Conservation (phyloP, 2,329 filamentous ascomycete genomes). For the Colletotrichum sp. region DNA sequence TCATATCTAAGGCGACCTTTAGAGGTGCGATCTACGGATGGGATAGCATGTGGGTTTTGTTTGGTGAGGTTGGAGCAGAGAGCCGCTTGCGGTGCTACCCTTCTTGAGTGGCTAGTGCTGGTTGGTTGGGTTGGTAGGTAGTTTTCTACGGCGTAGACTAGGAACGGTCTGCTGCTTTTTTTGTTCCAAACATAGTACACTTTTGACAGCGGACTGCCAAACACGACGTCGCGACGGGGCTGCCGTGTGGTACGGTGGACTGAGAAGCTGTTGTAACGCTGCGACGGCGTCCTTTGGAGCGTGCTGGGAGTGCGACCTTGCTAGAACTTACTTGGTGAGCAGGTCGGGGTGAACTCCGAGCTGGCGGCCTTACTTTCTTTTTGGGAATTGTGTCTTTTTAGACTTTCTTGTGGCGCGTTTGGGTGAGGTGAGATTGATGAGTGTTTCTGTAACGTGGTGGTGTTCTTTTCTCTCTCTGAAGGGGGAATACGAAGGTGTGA, state of each 20-base stretch:
- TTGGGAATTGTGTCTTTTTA: not conserved
- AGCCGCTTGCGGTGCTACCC: slow-evolving; percentile 5
- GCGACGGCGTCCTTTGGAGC: not conserved
- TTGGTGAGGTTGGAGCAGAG: not conserved
- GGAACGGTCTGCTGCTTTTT: not conserved
- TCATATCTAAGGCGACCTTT: not conserved
- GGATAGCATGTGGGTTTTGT: not conserved
- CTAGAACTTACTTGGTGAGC: not conserved
- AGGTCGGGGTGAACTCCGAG: not conserved
- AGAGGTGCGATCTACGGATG: not conserved
- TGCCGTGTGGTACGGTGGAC: not conserved
- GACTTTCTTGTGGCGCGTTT: not conserved
- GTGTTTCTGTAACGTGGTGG: not conserved
- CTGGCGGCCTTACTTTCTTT: not conserved
- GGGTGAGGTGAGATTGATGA: not conserved
- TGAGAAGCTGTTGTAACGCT: not conserved
- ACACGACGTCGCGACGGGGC: not conserved
- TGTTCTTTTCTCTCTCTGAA: not conserved
- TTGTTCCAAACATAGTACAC: slow-evolving; percentile 4
- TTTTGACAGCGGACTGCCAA: not conserved
- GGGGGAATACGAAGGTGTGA: not conserved
- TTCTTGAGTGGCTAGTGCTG: not conserved
- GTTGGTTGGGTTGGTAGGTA: no score
- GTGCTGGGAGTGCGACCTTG: not conserved
- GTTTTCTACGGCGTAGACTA: no score